These are phyloP conservation scores for Parietaria judaica DNA, from an alignment of 306 rosid species.

Conservation along the genomic window DNA sequence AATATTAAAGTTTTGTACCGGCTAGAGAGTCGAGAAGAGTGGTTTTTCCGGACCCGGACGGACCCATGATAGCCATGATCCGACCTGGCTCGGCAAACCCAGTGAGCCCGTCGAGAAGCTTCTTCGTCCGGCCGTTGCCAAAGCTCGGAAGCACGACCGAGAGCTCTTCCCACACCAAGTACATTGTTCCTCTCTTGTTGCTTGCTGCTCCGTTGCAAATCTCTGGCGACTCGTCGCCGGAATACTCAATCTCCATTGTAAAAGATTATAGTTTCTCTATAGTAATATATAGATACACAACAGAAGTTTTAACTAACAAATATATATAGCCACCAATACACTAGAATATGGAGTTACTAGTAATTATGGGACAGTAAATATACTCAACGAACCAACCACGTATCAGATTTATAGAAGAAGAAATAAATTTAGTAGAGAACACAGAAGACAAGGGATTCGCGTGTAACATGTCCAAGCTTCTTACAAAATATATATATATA, in stretches of 20 bases:
- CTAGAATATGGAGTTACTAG: background rate
- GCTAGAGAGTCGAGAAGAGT: conserved; percentile 90
- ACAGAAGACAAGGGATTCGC: background rate
- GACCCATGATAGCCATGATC: conserved; percentile 94
- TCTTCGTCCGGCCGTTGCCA: conserved; percentile 50
- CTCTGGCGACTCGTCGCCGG: background rate
- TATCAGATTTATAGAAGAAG: background rate
- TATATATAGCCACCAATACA: background rate
- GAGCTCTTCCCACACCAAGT: conserved; percentile 77
- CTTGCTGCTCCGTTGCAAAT: conserved; percentile 7
- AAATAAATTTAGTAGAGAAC: background rate
- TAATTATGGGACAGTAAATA: background rate
- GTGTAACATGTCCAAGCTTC: background rate
- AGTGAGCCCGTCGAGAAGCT: conserved; percentile 61
- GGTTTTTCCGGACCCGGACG: conserved; percentile 95
- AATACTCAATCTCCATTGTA: conserved; percentile 29
- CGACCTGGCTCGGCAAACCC: conserved; percentile 82
- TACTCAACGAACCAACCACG: conserved; percentile 16
- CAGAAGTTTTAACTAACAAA: background rate
- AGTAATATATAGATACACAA: background rate
- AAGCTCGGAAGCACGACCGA: conserved; percentile 65
- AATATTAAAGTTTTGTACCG: conserved; percentile 25
- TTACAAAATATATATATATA: no score
- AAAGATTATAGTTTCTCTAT: background rate
- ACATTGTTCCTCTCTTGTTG: conserved; percentile 20